A percentile compares a stretch with the other conserved stretches of the same genome.
phyloP scores from a whole-genome alignment of 352 stramenopile genomes.

The Globisporangium spiculum region DNA sequence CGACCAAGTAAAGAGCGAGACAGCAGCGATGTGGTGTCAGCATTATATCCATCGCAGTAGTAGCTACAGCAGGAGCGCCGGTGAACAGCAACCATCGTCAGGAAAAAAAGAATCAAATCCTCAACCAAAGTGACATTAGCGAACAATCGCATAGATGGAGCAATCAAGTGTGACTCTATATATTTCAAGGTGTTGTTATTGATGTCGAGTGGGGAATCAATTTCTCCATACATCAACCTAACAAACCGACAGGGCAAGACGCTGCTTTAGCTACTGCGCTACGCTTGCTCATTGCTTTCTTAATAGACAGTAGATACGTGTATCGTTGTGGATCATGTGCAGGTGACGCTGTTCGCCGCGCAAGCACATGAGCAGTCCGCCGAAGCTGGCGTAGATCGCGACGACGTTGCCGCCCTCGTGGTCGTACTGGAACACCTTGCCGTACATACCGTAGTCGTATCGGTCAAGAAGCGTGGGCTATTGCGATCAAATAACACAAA shows the following conservation, averaged over 20 bases:
- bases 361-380: slow-evolving; percentile 96
- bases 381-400: slow-evolving; percentile 95
- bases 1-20: slow-evolving; percentile 17
- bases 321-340: slow-evolving; percentile 97
- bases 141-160: slow-evolving; percentile 2
- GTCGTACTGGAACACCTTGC: slow-evolving; percentile 97
- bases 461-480: slow-evolving; percentile 92
- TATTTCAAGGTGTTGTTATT: slow-evolving; percentile 9
- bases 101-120: slow-evolving; percentile 2
- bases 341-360: slow-evolving; percentile 96
- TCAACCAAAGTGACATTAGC: background rate
- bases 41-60: background rate
- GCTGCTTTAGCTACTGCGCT: slow-evolving; percentile 2
- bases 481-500: slow-evolving; percentile 13
- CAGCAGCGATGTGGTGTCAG: background rate
- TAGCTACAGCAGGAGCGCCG: background rate
- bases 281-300: slow-evolving; percentile 59
- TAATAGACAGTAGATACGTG: slow-evolving; percentile 92
- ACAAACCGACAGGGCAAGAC: background rate
- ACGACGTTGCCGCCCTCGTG: slow-evolving; percentile 94
- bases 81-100: background rate
- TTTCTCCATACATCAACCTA: slow-evolving; percentile 2
- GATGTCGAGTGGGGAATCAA: background rate
- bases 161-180: slow-evolving; percentile 17
- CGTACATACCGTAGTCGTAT: slow-evolving; percentile 99